Conservation (phyloP, 257 asterid species). For the Ilex asprella region DNA sequence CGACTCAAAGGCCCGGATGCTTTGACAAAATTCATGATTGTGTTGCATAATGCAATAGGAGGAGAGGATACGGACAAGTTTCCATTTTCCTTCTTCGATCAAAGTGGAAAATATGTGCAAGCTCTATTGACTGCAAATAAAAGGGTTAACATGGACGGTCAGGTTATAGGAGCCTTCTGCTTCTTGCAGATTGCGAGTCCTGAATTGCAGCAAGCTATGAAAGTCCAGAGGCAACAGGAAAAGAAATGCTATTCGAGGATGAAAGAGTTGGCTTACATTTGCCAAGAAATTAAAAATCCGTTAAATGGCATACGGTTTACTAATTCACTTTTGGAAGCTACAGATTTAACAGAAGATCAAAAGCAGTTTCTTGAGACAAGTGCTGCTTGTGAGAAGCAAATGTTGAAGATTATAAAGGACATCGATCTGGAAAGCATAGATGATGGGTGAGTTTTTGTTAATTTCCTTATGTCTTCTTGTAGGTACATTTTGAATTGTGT, state of each 20-base stretch:
- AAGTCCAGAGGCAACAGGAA: conserved; percentile 61
- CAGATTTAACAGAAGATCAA: conserved; percentile 64
- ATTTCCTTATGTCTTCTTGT: not conserved
- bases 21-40: conserved; percentile 70
- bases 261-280: conserved; percentile 81
- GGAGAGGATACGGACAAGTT: conserved; percentile 67
- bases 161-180: conserved; percentile 79
- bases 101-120: conserved; percentile 59
- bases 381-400: conserved; percentile 84
- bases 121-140: conserved; percentile 75
- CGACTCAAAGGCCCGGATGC: conserved; percentile 69
- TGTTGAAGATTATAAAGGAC: conserved; percentile 72
- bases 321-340: conserved; percentile 66
- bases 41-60: conserved; percentile 69
- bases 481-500: not conserved
- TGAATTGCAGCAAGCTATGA: conserved; percentile 58
- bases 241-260: conserved; percentile 43
- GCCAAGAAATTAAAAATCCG: conserved; percentile 78
- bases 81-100: conserved; percentile 59
- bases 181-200: conserved; percentile 79
- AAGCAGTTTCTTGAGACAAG: conserved; percentile 78
- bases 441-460: conserved; percentile 46
- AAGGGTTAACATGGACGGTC: conserved; percentile 68
- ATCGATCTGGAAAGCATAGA: conserved; percentile 61
- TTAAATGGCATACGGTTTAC: conserved; percentile 73